phyloP scores from a whole-genome alignment of 2,329 filamentous ascomycete genomes.

The Talaromyces sp. region DNA sequence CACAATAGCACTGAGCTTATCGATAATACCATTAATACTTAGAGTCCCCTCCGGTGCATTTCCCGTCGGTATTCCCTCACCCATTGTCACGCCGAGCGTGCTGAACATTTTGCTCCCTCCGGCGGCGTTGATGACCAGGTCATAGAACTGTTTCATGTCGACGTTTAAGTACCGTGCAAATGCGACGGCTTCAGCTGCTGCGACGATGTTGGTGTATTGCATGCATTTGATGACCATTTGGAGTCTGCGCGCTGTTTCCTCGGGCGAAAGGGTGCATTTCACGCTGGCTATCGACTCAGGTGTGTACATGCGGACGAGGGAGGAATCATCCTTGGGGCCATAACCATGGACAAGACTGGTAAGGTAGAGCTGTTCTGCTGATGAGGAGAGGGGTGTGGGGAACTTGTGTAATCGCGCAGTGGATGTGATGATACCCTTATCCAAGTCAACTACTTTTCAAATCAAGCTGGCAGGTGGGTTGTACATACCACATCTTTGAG shows the following conservation, averaged over 20 bases:
- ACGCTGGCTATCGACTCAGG: constrained; percentile 41
- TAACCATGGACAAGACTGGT: constrained; percentile 58
- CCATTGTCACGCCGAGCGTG: constrained; percentile 37
- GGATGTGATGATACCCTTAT: constrained; percentile 62
- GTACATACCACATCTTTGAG: constrained; percentile 52
- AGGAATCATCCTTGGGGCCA: constrained; percentile 53
- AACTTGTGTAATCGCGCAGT: constrained; percentile 59
- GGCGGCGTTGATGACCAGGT: constrained; percentile 48
- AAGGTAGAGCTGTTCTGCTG: constrained; percentile 65
- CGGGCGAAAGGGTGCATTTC: constrained; percentile 29
- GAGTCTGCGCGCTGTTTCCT: constrained; percentile 34
- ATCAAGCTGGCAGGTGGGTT: neutral
- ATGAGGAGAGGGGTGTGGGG: constrained; percentile 58
- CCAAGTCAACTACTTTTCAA: neutral
- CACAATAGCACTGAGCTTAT: constrained; percentile 41
- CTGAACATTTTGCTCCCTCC: constrained; percentile 48
- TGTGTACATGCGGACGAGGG: constrained; percentile 55
- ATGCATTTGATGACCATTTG: constrained; percentile 46
- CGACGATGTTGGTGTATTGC: constrained; percentile 48
- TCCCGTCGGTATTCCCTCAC: constrained; percentile 28
- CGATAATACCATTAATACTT: constrained; percentile 37
- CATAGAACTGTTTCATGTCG: constrained; percentile 45
- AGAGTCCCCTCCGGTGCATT: constrained; percentile 32
- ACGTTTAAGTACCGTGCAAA: constrained; percentile 48
- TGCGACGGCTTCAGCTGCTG: constrained; percentile 48